Base-by-base conservation (phyloP, 164 flowering plant species). In the Umbellularia californica region DNA sequence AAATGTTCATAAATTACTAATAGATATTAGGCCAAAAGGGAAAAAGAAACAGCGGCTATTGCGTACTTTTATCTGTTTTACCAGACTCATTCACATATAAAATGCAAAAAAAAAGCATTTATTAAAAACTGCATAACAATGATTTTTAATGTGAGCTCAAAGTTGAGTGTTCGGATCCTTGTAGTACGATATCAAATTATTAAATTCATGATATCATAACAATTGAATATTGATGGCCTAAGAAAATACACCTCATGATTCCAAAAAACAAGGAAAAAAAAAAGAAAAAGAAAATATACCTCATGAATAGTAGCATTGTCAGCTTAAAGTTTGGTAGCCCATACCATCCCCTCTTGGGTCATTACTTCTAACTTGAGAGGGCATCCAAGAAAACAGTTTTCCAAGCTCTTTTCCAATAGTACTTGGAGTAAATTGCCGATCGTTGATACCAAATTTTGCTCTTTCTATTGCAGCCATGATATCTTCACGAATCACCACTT, bases 401-500 rank as follows among this genome's bases (percentile, higher is more conserved):
- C 86, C 89, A 9, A 95, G 88, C 81, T 93, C 97, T 79, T 83
- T 84, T 78, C 85, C 77, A 68, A 92, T 77, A 22, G 81, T 77
- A 23, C 70, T 78, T 24, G 89, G 70, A 79, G 72, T 85, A 58
- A 66, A 60, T 70, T 80, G 85, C 79, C 72, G 80, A 75, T 83
- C 87, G 66, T 84, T 89, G 81, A 93, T 93, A 22, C 99, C 99
- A 85, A 83, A 95, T 78, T 91, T 92, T 1, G 97, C 98, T 81
- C 99, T 91, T 77, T 93, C 99, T 72, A 95, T 82, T 24, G 98
- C 96, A 80, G 87, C 92, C 98, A 93, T 91, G 71, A 93, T 75
- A 81, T 95, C 97, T 84, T 95, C 99, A 79, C 97, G 86, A 15
- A 84, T 55, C 70, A 93, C 97, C 20, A 72, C 76, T 75, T 92